Evolutionary conservation across 805 yeast species (phyloP).

Genomic region (Cyberlindnera maclurae): DNA sequence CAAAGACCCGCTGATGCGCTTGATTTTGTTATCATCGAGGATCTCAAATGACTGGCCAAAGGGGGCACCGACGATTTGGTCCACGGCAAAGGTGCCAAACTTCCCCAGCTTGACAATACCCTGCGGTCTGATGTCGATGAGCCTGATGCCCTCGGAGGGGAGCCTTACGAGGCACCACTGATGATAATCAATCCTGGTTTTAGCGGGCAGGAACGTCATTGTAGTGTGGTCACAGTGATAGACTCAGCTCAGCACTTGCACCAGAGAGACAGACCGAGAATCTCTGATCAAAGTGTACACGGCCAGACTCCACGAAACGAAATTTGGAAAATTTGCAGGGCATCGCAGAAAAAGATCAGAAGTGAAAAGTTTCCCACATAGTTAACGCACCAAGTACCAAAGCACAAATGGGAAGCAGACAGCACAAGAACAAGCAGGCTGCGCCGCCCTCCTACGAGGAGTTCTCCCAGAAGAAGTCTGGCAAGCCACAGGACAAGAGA

Average conservation of each 20-base stretch:
- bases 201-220: constrained; percentile 4
- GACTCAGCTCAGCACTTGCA: no score
- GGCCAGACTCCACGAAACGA: neutral
- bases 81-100: constrained; percentile 78
- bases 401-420: constrained; percentile 70
- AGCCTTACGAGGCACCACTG: constrained; percentile 53
- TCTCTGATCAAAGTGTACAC: neutral
- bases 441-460: constrained; percentile 88
- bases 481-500: constrained; percentile 27
- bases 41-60: constrained; percentile 90
- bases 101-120: constrained; percentile 74
- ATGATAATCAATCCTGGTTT: constrained; percentile 19
- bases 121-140: constrained; percentile 57
- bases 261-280: no score
- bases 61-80: constrained; percentile 70
- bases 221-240: neutral
- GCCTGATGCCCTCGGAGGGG: constrained; percentile 75
- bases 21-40: constrained; percentile 43
- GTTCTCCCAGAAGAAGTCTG: constrained; percentile 43
- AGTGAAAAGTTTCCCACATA: constrained; percentile 1
- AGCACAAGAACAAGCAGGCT: constrained; percentile 87
- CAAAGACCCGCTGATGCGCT: constrained; percentile 36
- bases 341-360: constrained; percentile 9
- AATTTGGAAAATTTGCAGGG: constrained; percentile 3
- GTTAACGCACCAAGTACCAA: neutral